Percentiles rank a stretch among this genome's conserved stretches.
These are phyloP conservation scores for Venturia pyrina DNA, from an alignment of 2,329 filamentous ascomycete species.

Conservation along the genomic window DNA sequence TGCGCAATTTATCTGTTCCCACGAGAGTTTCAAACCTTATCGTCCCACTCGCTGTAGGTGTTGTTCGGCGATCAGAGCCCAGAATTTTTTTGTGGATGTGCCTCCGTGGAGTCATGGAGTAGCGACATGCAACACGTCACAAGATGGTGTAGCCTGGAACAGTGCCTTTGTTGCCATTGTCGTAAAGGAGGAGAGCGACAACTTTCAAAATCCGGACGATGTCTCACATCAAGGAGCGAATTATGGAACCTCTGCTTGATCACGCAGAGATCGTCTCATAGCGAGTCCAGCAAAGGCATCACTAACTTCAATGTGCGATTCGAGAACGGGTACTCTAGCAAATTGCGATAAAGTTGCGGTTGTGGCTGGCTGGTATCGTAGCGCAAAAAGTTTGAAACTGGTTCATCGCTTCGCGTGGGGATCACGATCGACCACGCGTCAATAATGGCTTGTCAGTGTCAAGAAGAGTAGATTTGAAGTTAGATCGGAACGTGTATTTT, in stretches of 20 bases:
- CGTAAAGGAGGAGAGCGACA: not conserved
- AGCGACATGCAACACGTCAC: no score
- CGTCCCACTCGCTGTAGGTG: not conserved
- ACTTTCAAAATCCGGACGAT: not conserved
- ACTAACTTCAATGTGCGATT: not conserved
- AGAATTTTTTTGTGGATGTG: no score
- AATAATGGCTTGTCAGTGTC: not conserved
- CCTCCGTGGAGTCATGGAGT: no score
- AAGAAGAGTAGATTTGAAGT: no score
- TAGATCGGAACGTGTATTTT: no score
- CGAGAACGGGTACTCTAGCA: not conserved
- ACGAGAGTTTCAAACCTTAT: not conserved
- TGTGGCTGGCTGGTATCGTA: conserved; percentile 2
- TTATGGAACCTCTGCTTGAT: not conserved
- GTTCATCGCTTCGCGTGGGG: not conserved
- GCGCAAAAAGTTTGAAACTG: not conserved
- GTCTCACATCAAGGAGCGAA: not conserved
- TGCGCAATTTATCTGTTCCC: no score
- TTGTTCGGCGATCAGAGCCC: not conserved
- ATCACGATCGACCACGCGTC: not conserved
- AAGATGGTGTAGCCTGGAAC: no score
- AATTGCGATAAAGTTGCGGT: not conserved
- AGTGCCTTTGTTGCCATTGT: not conserved
- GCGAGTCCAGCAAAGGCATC: not conserved
- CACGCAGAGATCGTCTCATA: not conserved